These are phyloP conservation scores for Blastobotrys arbuscula DNA, from an alignment of 1,139 yeast genomes.

Conservation along the genomic window DNA sequence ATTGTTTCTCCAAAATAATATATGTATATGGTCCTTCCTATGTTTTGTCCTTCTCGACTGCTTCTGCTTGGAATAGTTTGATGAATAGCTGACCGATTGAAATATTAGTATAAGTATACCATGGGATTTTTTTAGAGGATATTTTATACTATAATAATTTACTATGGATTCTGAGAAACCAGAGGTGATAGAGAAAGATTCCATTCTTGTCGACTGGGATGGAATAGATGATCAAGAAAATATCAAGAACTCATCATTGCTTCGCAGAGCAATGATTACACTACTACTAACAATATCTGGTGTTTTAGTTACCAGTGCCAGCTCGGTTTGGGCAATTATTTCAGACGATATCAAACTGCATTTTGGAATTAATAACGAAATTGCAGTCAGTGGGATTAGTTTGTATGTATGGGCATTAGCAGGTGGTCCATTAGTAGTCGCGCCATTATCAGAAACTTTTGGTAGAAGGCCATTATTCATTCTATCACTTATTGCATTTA, in stretches of 20 bases:
- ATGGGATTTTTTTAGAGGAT: too few species aligned
- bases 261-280: neutral
- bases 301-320: slow-evolving; percentile 46
- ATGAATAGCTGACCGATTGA: too few species aligned
- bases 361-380: slow-evolving; percentile 17
- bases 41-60: too few species aligned
- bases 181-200: too few species aligned
- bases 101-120: too few species aligned
- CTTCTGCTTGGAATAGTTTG: too few species aligned
- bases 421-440: slow-evolving; percentile 56
- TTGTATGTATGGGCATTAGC: slow-evolving; percentile 61
- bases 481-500: slow-evolving; percentile 33
- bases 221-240: slow-evolving; percentile 5
- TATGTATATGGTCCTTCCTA: too few species aligned
- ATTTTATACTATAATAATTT: too few species aligned
- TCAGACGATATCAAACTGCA: slow-evolving; percentile 40
- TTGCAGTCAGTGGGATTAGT: slow-evolving; percentile 47
- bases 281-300: slow-evolving; percentile 32
- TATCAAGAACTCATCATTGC: neutral
- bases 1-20: too few species aligned
- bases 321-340: slow-evolving; percentile 52
- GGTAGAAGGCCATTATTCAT: slow-evolving; percentile 54
- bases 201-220: slow-evolving; percentile 3
- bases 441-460: slow-evolving; percentile 59
- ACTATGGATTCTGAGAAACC: too few species aligned